Conservation (phyloP, 2,329 filamentous ascomycete species). For the Emmonsia crescens region DNA sequence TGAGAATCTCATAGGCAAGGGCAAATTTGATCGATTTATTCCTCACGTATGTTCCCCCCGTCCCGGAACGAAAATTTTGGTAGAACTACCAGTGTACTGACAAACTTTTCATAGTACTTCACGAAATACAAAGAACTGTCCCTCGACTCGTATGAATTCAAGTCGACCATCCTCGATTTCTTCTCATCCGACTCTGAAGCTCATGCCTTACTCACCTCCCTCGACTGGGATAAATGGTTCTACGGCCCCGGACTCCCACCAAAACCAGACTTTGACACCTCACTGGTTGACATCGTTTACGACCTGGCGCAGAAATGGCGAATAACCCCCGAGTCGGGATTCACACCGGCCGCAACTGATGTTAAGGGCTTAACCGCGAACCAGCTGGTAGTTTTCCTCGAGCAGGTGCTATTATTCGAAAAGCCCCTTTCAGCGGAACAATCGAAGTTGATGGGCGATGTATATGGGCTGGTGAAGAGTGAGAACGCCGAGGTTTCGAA, state of each 20-base stretch:
- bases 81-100: slow-evolving; percentile 7
- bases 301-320: slow-evolving; percentile 73
- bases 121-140: slow-evolving; percentile 73
- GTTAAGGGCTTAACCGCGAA: slow-evolving; percentile 68
- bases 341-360: slow-evolving; percentile 57
- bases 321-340: slow-evolving; percentile 34
- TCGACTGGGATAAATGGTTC: slow-evolving; percentile 88
- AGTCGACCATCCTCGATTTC: slow-evolving; percentile 73
- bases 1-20: slow-evolving; percentile 70
- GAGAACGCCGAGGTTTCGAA: slow-evolving; percentile 78
- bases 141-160: slow-evolving; percentile 90
- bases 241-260: slow-evolving; percentile 80
- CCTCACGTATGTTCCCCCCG: slow-evolving; percentile 47
- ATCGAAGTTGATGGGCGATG: slow-evolving; percentile 59
- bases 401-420: slow-evolving; percentile 59
- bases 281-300: slow-evolving; percentile 76
- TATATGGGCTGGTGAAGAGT: slow-evolving; percentile 63
- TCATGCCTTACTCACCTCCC: slow-evolving; percentile 50
- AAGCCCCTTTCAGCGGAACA: slow-evolving; percentile 53
- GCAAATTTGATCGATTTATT: slow-evolving; percentile 92
- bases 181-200: slow-evolving; percentile 58
- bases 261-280: slow-evolving; percentile 85
- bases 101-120: slow-evolving; percentile 53
- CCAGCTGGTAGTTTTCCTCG: slow-evolving; percentile 85
- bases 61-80: not conserved